Percentiles rank a stretch among this genome's conserved stretches.
Evolutionary conservation across 305 asterid genomes (phyloP).

Genomic region (Solanum chacoense): DNA sequence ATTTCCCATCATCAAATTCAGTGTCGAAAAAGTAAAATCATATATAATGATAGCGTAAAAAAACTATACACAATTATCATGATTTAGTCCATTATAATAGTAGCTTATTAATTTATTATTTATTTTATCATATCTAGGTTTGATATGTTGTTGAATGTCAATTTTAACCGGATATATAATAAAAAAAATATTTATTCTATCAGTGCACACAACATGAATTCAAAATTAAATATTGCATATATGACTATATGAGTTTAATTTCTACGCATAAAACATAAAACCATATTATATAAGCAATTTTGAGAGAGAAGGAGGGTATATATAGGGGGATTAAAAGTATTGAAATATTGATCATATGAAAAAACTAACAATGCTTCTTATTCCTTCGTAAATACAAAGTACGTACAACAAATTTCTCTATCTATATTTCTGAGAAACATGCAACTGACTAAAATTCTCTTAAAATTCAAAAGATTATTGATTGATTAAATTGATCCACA

Average conservation of each 20-base stretch:
- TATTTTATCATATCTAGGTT: neutral
- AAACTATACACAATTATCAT: neutral
- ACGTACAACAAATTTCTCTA: neutral
- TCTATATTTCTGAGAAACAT: neutral
- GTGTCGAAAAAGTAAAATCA: neutral
- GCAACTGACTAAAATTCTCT: neutral
- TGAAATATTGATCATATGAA: neutral
- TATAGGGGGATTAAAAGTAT: neutral
- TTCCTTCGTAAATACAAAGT: neutral
- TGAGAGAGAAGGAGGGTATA: neutral
- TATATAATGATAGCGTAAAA: neutral
- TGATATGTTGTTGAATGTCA: neutral
- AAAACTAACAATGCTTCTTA: neutral
- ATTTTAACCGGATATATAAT: neutral
- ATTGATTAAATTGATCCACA: neutral
- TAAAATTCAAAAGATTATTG: neutral
- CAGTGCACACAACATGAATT: neutral
- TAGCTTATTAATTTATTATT: neutral
- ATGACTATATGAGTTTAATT: neutral
- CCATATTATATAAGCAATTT: neutral
- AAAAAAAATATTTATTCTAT: too few species aligned
- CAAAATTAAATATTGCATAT: neutral
- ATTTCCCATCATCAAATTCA: neutral
- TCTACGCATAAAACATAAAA: neutral
- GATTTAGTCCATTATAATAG: neutral